Percentiles rank a stretch among this genome's conserved stretches.
Conservation (phyloP, 139 green algal genomes). For the Chlorella sorokiniana region DNA sequence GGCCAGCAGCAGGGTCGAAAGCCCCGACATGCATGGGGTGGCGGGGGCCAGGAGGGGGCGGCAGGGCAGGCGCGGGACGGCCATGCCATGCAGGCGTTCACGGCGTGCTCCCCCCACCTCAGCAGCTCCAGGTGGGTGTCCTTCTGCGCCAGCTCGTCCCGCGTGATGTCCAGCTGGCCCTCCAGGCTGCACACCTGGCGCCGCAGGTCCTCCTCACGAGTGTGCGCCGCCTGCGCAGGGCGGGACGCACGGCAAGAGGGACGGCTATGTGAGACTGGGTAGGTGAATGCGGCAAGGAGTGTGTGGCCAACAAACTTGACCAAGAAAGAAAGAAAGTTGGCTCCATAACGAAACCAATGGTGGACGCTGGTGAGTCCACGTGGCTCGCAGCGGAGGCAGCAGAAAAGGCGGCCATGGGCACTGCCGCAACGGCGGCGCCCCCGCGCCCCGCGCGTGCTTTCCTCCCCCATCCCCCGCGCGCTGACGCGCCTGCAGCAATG, state of each 20-base stretch:
- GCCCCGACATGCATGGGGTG: neutral
- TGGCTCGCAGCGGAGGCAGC: no score
- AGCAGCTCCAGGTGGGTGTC: conserved; percentile 24
- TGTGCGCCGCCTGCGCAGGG: conserved; percentile 31
- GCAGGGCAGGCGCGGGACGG: neutral
- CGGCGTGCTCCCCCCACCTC: neutral
- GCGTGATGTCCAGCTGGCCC: conserved; percentile 24
- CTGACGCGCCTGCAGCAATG: conserved; percentile 11
- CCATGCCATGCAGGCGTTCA: neutral
- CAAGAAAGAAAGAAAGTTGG: no score
- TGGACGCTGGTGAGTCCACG: no score
- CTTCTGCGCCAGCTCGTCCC: conserved; percentile 18
- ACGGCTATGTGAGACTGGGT: neutral
- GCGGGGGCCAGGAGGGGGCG: no score
- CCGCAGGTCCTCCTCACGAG: conserved; percentile 27
- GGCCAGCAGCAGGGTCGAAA: neutral
- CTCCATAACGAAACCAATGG: no score
- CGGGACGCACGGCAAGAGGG: no score
- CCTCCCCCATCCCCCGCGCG: no score
- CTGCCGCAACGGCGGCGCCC: no score
- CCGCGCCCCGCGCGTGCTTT: no score
- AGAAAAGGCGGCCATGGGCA: no score
- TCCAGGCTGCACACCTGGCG: conserved; percentile 25
- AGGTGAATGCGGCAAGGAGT: neutral
- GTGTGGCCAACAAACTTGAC: neutral